Evolutionary conservation across 75 land plant species (phyloP).

Genomic region (Adiantum capillusveneris): DNA sequence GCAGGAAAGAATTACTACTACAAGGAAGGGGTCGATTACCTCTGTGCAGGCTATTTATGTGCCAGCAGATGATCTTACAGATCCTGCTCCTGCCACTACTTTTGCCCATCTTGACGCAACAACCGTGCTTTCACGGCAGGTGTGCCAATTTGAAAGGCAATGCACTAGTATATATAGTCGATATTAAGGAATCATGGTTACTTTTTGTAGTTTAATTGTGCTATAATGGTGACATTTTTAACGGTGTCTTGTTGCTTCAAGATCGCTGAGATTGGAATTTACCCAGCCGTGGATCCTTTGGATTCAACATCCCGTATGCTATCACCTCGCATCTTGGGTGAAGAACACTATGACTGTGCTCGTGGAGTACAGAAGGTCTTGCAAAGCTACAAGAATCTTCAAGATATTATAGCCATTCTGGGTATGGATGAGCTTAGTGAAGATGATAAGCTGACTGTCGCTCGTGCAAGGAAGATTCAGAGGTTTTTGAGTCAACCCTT

Average conservation of each 20-base stretch:
- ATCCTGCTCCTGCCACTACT: constrained; percentile 98
- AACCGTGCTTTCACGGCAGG: constrained; percentile 94
- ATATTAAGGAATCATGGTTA: too few relatives aligned
- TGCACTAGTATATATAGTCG: too few relatives aligned
- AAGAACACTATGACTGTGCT: constrained; percentile 89
- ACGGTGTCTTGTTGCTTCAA: too few relatives aligned
- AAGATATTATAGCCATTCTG: constrained; percentile 94
- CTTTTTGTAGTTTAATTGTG: too few relatives aligned
- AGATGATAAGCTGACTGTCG: constrained; percentile 90
- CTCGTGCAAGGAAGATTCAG: constrained; percentile 88
- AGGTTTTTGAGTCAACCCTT: constrained; percentile 93
- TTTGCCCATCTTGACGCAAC: constrained; percentile 97
- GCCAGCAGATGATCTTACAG: constrained; percentile 68
- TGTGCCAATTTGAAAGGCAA: constrained; percentile 15
- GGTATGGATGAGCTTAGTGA: constrained; percentile 98
- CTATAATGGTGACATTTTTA: too few relatives aligned
- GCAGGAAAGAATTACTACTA: constrained; percentile 76
- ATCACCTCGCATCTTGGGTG: constrained; percentile 79
- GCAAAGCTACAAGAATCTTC: constrained; percentile 92
- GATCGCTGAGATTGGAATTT: constrained; percentile 97
- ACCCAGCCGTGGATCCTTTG: constrained; percentile 93
- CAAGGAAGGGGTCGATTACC: constrained; percentile 47
- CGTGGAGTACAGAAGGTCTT: constrained; percentile 93
- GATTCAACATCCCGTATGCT: constrained; percentile 97
- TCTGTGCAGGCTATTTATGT: constrained; percentile 49